These are phyloP conservation scores for Metschnikowia anglica DNA, from an alignment of 805 yeast species.

Conservation along the genomic window DNA sequence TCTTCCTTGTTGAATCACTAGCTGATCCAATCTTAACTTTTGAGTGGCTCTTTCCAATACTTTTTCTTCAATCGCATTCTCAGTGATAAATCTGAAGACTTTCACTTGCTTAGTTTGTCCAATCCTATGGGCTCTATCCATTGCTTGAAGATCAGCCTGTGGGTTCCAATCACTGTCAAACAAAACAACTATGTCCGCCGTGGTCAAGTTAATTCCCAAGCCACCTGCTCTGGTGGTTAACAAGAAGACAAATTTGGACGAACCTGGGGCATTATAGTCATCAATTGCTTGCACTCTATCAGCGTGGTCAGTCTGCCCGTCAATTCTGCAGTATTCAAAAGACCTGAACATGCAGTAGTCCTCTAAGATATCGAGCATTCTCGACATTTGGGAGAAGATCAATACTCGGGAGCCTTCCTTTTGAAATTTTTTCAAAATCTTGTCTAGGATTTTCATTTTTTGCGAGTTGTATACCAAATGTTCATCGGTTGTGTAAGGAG, in stretches of 20 bases:
- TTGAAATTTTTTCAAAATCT: conserved; percentile 57
- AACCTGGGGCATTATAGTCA: conserved; percentile 73
- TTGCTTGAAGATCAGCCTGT: conserved; percentile 84
- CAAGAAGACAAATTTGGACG: conserved; percentile 69
- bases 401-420: conserved; percentile 74
- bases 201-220: conserved; percentile 76
- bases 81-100: conserved; percentile 75
- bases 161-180: conserved; percentile 89
- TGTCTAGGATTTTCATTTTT: conserved; percentile 70
- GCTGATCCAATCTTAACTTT: conserved; percentile 72
- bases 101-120: conserved; percentile 84
- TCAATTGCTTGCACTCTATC: conserved; percentile 76
- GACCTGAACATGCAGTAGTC: conserved; percentile 73
- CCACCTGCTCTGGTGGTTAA: conserved; percentile 91
- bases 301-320: conserved; percentile 78
- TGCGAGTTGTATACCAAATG: conserved; percentile 73
- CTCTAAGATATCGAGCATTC: conserved; percentile 76
- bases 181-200: conserved; percentile 75
- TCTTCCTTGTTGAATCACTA: conserved; percentile 79
- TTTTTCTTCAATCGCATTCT: conserved; percentile 81
- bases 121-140: conserved; percentile 88
- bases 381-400: conserved; percentile 81
- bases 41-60: conserved; percentile 81
- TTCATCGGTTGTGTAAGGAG: conserved; percentile 83
- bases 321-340: conserved; percentile 73